Evolutionary conservation across 306 rosid genomes (phyloP).

Genomic region (Amphicarpaea edgeworthii): DNA sequence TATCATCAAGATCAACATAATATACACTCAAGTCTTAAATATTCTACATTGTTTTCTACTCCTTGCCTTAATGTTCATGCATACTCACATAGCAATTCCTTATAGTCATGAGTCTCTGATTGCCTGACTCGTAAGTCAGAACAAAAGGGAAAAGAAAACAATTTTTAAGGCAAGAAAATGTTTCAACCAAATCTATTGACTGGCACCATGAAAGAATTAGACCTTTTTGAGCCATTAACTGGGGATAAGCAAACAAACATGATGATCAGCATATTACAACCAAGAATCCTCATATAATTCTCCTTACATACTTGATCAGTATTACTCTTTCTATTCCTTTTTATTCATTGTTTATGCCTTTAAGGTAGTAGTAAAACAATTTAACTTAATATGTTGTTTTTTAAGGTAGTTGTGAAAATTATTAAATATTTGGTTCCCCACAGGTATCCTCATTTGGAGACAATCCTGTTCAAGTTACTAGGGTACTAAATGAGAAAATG

Average conservation of each 20-base stretch:
- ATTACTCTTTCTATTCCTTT: background rate
- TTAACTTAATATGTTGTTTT: too few species aligned
- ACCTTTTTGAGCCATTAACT: constrained; percentile 8
- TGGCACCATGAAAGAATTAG: constrained; percentile 14
- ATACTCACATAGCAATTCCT: background rate
- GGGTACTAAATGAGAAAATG: background rate
- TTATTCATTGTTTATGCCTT: background rate
- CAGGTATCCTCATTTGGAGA: background rate
- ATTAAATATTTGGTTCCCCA: background rate
- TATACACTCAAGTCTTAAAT: too few species aligned
- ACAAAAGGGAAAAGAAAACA: background rate
- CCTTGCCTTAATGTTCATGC: too few species aligned
- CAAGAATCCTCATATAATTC: background rate
- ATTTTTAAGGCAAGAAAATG: background rate
- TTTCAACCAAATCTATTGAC: constrained; percentile 8
- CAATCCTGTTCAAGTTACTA: background rate
- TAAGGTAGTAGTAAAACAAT: background rate
- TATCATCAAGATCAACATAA: too few species aligned
- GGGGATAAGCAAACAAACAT: background rate
- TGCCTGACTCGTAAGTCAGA: background rate
- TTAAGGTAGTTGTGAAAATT: too few species aligned
- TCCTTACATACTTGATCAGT: background rate
- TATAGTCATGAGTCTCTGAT: background rate
- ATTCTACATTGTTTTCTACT: too few species aligned
- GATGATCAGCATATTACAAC: constrained; percentile 1